phyloP scores from a whole-genome alignment of 441 rosid genomes.

The Mallotus japonicus region DNA sequence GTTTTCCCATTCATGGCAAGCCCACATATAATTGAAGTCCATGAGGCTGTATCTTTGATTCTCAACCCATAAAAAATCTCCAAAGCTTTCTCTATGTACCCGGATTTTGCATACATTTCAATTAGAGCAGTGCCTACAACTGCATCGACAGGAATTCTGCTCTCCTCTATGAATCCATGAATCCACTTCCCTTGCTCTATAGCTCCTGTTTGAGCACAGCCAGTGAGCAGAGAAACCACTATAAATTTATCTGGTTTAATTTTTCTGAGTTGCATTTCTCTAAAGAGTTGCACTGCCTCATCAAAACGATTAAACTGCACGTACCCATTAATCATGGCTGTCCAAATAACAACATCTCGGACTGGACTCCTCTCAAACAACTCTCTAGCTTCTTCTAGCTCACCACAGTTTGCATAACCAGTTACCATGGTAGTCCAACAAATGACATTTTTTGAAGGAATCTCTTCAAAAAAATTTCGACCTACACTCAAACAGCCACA shows the following conservation, averaged over 20 bases:
- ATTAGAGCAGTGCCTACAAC: conserved; percentile 57
- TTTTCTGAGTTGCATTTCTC: conserved; percentile 41
- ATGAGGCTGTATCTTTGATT: conserved; percentile 52
- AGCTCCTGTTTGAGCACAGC: conserved; percentile 52
- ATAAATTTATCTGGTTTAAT: conserved; percentile 52
- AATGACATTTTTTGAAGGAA: conserved; percentile 33
- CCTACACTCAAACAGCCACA: conserved; percentile 48
- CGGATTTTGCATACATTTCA: conserved; percentile 55
- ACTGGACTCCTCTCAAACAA: conserved; percentile 63
- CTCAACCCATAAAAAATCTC: conserved; percentile 36
- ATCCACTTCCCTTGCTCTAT: conserved; percentile 68
- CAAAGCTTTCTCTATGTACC: conserved; percentile 41
- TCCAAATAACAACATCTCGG: conserved; percentile 61
- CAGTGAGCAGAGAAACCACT: conserved; percentile 53
- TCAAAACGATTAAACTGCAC: conserved; percentile 50
- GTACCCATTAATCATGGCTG: conserved; percentile 56
- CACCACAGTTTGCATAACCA: conserved; percentile 38
- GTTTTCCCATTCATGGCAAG: conserved; percentile 57
- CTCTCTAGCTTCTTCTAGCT: conserved; percentile 40
- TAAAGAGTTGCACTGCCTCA: conserved; percentile 53
- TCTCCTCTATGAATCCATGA: conserved; percentile 50
- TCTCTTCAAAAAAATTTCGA: conserved; percentile 42
- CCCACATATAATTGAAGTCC: conserved; percentile 55
- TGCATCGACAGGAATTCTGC: conserved; percentile 39
- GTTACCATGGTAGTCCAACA: conserved; percentile 59